phyloP scores from a whole-genome alignment of 768 basidiomycete species.

The Termitomyces sp. region DNA sequence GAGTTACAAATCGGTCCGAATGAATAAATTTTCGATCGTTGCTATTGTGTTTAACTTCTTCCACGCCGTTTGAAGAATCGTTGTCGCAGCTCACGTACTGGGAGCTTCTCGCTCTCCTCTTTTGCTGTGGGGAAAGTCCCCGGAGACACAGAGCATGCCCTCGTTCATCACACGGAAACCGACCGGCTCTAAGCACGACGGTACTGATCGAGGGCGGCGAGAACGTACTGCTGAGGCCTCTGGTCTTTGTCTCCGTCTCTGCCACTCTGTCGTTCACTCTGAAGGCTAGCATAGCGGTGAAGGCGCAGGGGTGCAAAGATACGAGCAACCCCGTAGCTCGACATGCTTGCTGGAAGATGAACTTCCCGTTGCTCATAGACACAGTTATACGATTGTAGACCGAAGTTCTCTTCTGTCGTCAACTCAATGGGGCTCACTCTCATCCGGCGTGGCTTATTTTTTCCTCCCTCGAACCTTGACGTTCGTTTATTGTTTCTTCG shows the following conservation, averaged over 20 bases:
- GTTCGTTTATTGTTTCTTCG: constrained; percentile 25
- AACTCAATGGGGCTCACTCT: constrained; percentile 96
- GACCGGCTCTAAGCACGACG: constrained; percentile 68
- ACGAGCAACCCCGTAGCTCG: constrained; percentile 59
- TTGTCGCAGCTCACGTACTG: constrained; percentile 79
- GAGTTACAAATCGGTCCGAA: constrained; percentile 17
- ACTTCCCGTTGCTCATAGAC: constrained; percentile 74
- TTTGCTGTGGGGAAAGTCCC: constrained; percentile 91
- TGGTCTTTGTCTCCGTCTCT: constrained; percentile 37
- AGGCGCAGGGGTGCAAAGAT: constrained; percentile 64
- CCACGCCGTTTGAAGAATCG: constrained; percentile 73
- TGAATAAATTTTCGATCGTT: constrained; percentile 9
- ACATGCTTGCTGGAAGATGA: constrained; percentile 28
- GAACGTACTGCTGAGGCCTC: constrained; percentile 33
- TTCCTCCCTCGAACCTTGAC: constrained; percentile 44
- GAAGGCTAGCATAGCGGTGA: constrained; percentile 27
- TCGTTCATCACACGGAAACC: constrained; percentile 61
- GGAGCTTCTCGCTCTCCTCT: constrained; percentile 39
- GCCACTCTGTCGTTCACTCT: constrained; percentile 52
- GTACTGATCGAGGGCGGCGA: constrained; percentile 49
- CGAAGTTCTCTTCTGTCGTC: constrained; percentile 32
- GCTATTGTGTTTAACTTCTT: constrained; percentile 10
- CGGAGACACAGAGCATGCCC: constrained; percentile 76
- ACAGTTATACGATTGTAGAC: constrained; percentile 83
- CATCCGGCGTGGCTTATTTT: constrained; percentile 61